Evolutionary conservation across 2,329 filamentous ascomycete species (phyloP), one percentile per base, ranked within the genome.

Genomic region (Annulohypoxylon truncatum): DNA sequence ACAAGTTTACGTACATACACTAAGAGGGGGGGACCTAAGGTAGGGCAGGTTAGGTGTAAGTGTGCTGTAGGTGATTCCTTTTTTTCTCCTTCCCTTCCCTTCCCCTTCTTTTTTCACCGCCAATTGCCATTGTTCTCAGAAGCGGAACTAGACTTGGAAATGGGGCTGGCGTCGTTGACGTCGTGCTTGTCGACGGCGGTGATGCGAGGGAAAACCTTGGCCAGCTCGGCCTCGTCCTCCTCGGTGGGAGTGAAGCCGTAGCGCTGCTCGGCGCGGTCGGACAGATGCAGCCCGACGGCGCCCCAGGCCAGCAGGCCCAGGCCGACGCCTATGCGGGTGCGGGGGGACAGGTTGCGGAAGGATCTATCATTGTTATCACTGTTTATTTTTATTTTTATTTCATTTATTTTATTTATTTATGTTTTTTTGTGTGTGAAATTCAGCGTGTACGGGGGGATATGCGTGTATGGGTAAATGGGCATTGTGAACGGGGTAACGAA

Each of bases 281-380:
- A 89, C 15, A 92, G 75, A 75, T 90, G 90, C n/a, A 96, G 84
- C 13, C 93, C 94, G 40, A 88, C 81, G 40, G 83, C 81, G 12
- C 92, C 93, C 87, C 93, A 97, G 31, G 87, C 87, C 75, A 97
- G 88, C 70, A 97, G 80, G 72, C 89, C 91, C 51, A 89, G 77
- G 71, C 94, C 94, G 68, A 97, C 84, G 50, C 90, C 80, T 42
- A 92, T 80, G 61, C 92, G 91, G 22, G 91, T 90, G 71, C 87
- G 89, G 15, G 90, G 86, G 2, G 90, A 82, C 57, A 97, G 89
- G 72, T 86, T 88, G 75, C 85, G 89, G 82, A 94, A 97, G 55
- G 89, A 83, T 74, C 89, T 92, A 38, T n/a, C n/a, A n/a, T n/a
- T n/a, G n/a, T 28, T 46, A 51, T 47, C 52, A 42, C 55, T 28